phyloP scores from a whole-genome alignment of 106 monocot species.

The Dendrobium chrysotoxum region DNA sequence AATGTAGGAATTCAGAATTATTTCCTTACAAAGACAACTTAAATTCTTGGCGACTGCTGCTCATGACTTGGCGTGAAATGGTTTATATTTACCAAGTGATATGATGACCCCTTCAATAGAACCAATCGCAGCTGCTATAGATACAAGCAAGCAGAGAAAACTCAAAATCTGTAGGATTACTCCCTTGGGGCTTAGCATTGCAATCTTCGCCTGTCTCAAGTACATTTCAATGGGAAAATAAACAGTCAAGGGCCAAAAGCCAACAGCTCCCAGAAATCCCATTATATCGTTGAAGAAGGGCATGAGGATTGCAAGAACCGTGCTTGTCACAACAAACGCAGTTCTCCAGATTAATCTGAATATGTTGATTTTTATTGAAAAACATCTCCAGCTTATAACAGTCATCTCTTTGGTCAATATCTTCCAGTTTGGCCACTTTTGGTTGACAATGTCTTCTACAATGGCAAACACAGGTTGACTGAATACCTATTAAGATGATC shows the following conservation, averaged over 20 bases:
- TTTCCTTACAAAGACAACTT: no score
- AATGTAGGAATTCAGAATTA: no score
- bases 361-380: slow-evolving; percentile 6
- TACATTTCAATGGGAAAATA: slow-evolving; percentile 36
- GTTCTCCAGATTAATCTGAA: slow-evolving; percentile 30
- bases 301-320: slow-evolving; percentile 26
- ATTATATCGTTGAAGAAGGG: slow-evolving; percentile 42
- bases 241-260: slow-evolving; percentile 40
- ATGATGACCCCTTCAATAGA: slow-evolving; percentile 23
- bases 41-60: neutral
- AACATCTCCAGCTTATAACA: neutral
- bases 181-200: slow-evolving; percentile 15
- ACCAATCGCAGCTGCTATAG: slow-evolving; percentile 25
- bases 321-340: slow-evolving; percentile 16
- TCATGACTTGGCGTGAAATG: slow-evolving; percentile 24
- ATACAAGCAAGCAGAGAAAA: slow-evolving; percentile 25
- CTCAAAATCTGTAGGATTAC: slow-evolving; percentile 19
- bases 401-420: neutral
- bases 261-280: slow-evolving; percentile 23
- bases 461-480: slow-evolving; percentile 24
- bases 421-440: slow-evolving; percentile 17
- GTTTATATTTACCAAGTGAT: slow-evolving; percentile 12
- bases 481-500: slow-evolving; percentile 10
- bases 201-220: slow-evolving; percentile 18
- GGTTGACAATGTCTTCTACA: slow-evolving; percentile 13